phyloP scores from a whole-genome alignment of 257 asterid genomes.

The Solanum virginianum region DNA sequence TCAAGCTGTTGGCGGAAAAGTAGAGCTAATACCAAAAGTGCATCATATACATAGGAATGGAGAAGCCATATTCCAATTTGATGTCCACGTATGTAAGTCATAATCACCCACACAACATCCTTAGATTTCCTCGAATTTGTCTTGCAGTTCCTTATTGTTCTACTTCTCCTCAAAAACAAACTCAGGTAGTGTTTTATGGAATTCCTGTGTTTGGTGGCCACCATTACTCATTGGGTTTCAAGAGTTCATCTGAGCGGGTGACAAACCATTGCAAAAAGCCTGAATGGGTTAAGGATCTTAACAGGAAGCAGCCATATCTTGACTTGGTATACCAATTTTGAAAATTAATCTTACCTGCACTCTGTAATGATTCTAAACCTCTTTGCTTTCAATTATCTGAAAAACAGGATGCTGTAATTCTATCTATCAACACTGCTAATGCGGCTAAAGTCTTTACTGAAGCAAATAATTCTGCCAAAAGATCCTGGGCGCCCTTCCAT shows the following conservation, averaged over 20 bases:
- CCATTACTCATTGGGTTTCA: constrained; percentile 56
- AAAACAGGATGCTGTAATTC: constrained; percentile 55
- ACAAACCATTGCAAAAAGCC: constrained; percentile 50
- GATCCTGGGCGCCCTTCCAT: constrained; percentile 10
- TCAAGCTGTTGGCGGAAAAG: constrained; percentile 16
- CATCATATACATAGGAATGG: constrained; percentile 72
- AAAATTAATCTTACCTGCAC: constrained; percentile 7
- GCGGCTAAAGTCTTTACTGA: constrained; percentile 47
- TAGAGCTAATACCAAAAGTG: constrained; percentile 35
- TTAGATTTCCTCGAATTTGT: neutral
- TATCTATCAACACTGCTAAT: constrained; percentile 66
- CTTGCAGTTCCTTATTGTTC: constrained; percentile 4
- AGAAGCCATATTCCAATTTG: constrained; percentile 26
- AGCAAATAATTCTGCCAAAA: constrained; percentile 18
- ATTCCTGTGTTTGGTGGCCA: constrained; percentile 59
- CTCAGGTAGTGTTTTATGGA: constrained; percentile 63
- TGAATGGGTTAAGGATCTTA: constrained; percentile 67
- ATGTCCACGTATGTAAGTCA: constrained; percentile 99
- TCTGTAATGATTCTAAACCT: neutral
- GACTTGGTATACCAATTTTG: constrained; percentile 51
- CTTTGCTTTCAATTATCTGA: neutral
- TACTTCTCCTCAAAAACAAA: constrained; percentile 4
- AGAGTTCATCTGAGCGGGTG: constrained; percentile 15
- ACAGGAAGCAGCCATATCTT: constrained; percentile 26
- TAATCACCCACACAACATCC: constrained; percentile 6